Conservation (phyloP, 257 asterid species). For the Nicotiana attenuata region DNA sequence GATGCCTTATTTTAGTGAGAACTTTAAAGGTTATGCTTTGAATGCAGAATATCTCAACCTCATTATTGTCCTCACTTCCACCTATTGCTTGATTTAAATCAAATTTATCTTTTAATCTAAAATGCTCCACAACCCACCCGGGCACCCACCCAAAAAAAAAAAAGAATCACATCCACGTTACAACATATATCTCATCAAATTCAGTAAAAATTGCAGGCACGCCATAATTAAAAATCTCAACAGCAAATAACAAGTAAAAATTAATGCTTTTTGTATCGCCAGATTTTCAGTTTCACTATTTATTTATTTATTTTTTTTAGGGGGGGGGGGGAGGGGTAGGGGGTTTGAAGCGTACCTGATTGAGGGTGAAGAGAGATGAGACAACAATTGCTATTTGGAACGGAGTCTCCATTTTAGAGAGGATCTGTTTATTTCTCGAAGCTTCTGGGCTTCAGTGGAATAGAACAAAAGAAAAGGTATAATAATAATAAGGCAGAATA, state of each 20-base stretch:
- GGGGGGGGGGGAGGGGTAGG: not conserved
- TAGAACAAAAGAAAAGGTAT: not conserved
- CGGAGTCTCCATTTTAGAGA: not conserved
- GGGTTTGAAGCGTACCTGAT: not conserved
- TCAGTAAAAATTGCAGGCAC: not conserved
- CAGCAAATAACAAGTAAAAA: not conserved
- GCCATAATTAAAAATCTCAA: not conserved
- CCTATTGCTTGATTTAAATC: not conserved
- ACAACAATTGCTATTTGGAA: not conserved
- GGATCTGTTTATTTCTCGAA: not conserved
- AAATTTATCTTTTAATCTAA: not conserved
- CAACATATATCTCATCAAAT: too few species aligned
- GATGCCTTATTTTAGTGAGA: not conserved
- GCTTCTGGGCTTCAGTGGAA: not conserved
- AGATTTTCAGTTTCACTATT: not conserved
- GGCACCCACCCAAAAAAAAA: too few species aligned
- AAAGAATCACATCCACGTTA: too few species aligned
- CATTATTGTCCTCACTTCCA: not conserved
- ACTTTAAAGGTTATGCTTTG: not conserved
- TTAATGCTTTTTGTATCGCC: not conserved
- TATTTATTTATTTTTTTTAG: too few species aligned
- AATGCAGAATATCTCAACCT: not conserved
- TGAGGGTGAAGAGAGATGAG: not conserved
- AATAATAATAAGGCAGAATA: too few species aligned
- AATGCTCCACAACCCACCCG: too few species aligned